Base-by-base conservation (phyloP, 495 filamentous ascomycete species). In the Polyplosphaeria fusca region DNA sequence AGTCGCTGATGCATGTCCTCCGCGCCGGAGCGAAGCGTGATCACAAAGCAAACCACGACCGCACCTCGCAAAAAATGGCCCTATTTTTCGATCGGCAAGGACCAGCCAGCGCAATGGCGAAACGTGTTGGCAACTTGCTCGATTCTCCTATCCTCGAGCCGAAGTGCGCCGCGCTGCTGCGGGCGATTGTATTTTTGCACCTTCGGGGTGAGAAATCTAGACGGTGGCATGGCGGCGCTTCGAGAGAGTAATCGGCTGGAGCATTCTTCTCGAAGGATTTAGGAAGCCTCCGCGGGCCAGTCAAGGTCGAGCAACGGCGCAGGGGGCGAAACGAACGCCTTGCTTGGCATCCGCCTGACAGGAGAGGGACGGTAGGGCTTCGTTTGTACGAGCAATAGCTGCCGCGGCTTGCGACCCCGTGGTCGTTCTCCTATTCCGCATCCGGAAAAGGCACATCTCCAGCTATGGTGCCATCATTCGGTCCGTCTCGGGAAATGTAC, bases 141-240 rank as follows among this genome's bases (percentile, higher is more conserved):
- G 14, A 4, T 20, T 51, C 7, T 39, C 35, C 25, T 39, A 39
- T 19, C 13, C 24, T 40, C 28, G 19, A 51, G 26, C 47, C 47
- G 47, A 51, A 18, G 19, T 51, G 27, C 32, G 30, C 11, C 30
- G 9, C 18, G 39, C 18, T 7, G 39, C 9, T 13, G 7, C 19
- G 7, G 39, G 9, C 19, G 32, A 19, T 58, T n/a, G n/a, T n/a
- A 49, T 42, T 58, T 41, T 58, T 49, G 54, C 7, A 58, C 9
- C 27, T 37, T 38, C 9, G 13, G 28, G 5, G 43, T 19, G 38
- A 57, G 18, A 14, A 19, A 39, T 38, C 35, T 48, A 7, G 5
- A 19, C 11, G 5, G 56, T 52, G 56, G 56, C 56, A 60, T 49
- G 2, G 7, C 48, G 56, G 56, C 56, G 56, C 56, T 60, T 60